Evolutionary conservation across 2,329 filamentous ascomycete species (phyloP), one percentile per base, ranked within the genome.

Genomic region (Ophiostoma montium): DNA sequence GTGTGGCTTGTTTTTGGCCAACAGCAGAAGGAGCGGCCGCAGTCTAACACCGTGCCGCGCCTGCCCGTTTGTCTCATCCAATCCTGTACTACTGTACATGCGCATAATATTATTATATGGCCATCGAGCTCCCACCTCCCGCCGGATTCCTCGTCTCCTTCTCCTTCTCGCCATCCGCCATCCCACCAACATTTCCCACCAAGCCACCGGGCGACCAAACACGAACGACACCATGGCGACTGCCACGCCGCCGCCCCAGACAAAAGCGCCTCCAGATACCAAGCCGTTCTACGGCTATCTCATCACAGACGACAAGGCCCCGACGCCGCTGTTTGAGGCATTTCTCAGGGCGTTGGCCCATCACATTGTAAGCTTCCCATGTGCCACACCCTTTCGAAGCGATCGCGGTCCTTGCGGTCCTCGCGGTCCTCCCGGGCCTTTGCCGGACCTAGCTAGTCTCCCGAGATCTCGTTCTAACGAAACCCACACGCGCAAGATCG

Each of bases 331-430:
- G 41, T 71, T 89, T 27, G 75, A 84, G 62, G 78, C 80, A 49
- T 68, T 89, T 31, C 70, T 87, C 55, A 67, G 78, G 57, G 79
- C 81, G 31, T 78, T 89, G 56, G 82, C 77, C 41, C 71, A 74
- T 51, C 67, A 85, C 58, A 84, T 88, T 61, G 84, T 89, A 72
- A 65, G 80, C 65, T 27, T 44, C 39, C 41, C 51, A 32, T 41
- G 50, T 35, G 65, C 80, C 65, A 18, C 36, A 38, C 41, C 51
- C 30, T 41, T 50, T 35, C 7, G 16, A n/a, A 21, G 23, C 10
- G 16, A 6, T 43, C 35, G 35, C 19, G 3, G 13, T 15, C 16
- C 19, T 32, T n/a, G n/a, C n/a, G n/a, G n/a, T n/a, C n/a, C n/a
- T n/a, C n/a, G n/a, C n/a, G n/a, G n/a, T n/a, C n/a, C n/a, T n/a